Base-by-base conservation (phyloP, 352 stramenopile species). In the Nothophytophthora sp. region DNA sequence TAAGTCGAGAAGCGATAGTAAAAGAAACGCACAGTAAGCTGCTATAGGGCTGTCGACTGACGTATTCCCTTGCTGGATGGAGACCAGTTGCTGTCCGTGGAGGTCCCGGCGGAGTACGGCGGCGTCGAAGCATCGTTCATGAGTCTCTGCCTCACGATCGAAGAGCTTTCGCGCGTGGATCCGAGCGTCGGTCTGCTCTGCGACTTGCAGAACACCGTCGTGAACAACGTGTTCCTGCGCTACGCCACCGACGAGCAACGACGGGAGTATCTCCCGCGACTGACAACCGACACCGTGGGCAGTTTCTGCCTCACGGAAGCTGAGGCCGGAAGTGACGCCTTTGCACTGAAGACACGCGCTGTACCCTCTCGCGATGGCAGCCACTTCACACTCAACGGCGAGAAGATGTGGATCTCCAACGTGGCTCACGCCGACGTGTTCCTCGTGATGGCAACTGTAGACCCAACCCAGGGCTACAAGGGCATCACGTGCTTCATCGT, bases 321-420 rank as follows among this genome's bases (percentile, higher is more conserved):
- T 12, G 84, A 85, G 19, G 90, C 87, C 22, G 96, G 96, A n/a
- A 97, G 86, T 42, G 96, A 99, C 73, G 96, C 96, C 12, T 98
- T 98, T 68, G 79, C 92, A 29, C 84, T 99, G 57, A 93, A 95
- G 57, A 98, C 95, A 2, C 92, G 73, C 5, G 96, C 96, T 0
- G 79, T 84, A 0, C 60, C 67, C 15, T 96, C 82, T 9, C 43
- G 73, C 0, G 92, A 98, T 54, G 86, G 81, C 36, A 96, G 76
- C 34, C 96, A 96, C 60, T 98, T 92, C 62, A 95, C 81, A 8
- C 69, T 99, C 13, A 97, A 85, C 65, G 95, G 95, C 15, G 81
- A 84, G 50, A 99, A 99, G 57, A 81, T 97, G 58, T 99, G 95
- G 95, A 98, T 98, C 60, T 97, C 89, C 27, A 98, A 98, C 61